These are phyloP conservation scores for Amphichorda felina DNA, from an alignment of 2,329 filamentous ascomycete species.

Conservation along the genomic window DNA sequence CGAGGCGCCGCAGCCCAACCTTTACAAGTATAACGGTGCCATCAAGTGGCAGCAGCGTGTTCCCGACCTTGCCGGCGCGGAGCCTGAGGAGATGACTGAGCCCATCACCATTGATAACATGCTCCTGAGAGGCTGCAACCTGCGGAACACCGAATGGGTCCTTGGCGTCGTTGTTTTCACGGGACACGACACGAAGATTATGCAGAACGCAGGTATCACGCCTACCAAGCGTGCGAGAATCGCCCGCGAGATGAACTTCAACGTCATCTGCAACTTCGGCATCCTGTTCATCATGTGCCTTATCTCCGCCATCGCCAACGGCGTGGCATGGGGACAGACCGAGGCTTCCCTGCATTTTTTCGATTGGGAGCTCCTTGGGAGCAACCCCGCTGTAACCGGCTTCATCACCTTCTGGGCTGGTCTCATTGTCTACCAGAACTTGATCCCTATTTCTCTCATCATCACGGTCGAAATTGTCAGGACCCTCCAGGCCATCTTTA, in stretches of 20 bases:
- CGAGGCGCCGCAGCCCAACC: constrained; percentile 81
- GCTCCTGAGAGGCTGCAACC: constrained; percentile 80
- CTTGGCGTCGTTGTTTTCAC: constrained; percentile 90
- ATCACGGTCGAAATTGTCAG: constrained; percentile 95
- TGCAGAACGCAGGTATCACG: constrained; percentile 95
- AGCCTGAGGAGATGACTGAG: constrained; percentile 72
- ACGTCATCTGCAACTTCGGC: constrained; percentile 92
- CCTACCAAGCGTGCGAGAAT: constrained; percentile 89
- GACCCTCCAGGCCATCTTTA: constrained; percentile 88
- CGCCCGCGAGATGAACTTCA: constrained; percentile 89
- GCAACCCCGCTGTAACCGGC: constrained; percentile 63
- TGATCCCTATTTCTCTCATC: constrained; percentile 96
- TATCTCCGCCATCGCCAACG: constrained; percentile 73
- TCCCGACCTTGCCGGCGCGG: constrained; percentile 46
- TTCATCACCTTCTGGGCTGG: constrained; percentile 97
- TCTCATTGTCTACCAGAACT: constrained; percentile 92
- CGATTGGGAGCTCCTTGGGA: constrained; percentile 75
- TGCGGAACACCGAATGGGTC: constrained; percentile 94
- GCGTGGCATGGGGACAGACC: constrained; percentile 64
- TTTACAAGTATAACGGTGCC: constrained; percentile 90
- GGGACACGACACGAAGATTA: constrained; percentile 94
- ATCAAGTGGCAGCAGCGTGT: constrained; percentile 75
- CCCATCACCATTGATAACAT: constrained; percentile 92
- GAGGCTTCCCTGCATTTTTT: constrained; percentile 71
- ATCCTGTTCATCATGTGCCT: constrained; percentile 86